Conservation (phyloP, 176 grass and related monocot genomes). For the Hsuehochloa calcarea region DNA sequence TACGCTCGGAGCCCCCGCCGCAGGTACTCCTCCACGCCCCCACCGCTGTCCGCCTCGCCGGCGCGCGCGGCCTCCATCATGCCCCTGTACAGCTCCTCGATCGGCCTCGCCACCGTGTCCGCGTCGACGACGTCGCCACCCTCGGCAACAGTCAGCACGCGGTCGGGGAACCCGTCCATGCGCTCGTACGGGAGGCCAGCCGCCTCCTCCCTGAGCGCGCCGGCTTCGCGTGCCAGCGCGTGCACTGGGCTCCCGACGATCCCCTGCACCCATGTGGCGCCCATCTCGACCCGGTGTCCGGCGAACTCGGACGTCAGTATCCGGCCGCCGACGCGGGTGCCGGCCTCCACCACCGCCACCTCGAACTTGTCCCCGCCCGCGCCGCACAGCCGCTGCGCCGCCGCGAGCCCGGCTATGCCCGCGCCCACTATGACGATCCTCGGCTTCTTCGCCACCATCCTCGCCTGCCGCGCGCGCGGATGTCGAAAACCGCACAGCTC, state of each 20-base stretch:
- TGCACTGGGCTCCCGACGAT: slow-evolving; percentile 74
- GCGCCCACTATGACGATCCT: slow-evolving; percentile 69
- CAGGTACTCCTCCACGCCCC: slow-evolving; percentile 54
- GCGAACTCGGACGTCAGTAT: slow-evolving; percentile 70
- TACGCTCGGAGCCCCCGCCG: slow-evolving; percentile 53
- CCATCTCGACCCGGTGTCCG: slow-evolving; percentile 73
- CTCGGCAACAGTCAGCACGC: slow-evolving; percentile 65
- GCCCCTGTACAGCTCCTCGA: slow-evolving; percentile 54
- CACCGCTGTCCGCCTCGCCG: slow-evolving; percentile 32
- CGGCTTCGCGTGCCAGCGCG: slow-evolving; percentile 51
- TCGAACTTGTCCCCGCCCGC: slow-evolving; percentile 53
- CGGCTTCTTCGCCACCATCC: slow-evolving; percentile 60
- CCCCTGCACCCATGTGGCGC: slow-evolving; percentile 92
- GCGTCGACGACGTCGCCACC: slow-evolving; percentile 57
- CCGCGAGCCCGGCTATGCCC: slow-evolving; percentile 73
- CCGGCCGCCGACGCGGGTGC: slow-evolving; percentile 58
- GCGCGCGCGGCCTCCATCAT: slow-evolving; percentile 68
- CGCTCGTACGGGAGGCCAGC: slow-evolving; percentile 55
- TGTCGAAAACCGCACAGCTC: not conserved
- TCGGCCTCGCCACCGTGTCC: slow-evolving; percentile 38
- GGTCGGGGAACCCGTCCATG: slow-evolving; percentile 77
- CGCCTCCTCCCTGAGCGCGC: slow-evolving; percentile 13
- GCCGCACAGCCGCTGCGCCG: slow-evolving; percentile 58
- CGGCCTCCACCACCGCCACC: slow-evolving; percentile 61
- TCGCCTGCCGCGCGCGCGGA: not conserved